Base-by-base conservation (phyloP, 495 filamentous ascomycete genomes). In the Trichocladium antarcticum region DNA sequence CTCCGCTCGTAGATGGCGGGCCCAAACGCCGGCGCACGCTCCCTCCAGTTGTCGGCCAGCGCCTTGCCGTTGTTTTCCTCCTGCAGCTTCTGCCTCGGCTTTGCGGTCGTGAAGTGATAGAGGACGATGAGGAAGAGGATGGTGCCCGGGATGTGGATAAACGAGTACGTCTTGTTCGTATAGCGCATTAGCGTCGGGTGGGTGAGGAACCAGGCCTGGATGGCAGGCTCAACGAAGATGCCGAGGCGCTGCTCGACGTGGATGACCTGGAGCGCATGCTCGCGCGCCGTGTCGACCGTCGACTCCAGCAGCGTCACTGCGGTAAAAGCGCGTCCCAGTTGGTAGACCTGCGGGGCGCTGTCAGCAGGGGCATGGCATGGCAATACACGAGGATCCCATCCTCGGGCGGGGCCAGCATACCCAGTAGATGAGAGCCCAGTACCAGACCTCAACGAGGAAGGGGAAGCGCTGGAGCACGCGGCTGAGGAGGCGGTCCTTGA, bases 141-240 rank as follows among this genome's bases (percentile, higher is more conserved):
- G 3, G 84, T 87, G 12, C 83, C 84, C 0, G 84, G 85, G 47
- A 89, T 88, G 62, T 89, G 84, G 54, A 89, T 85, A 56, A 87
- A 87, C 1, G 82, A 85, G 59, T 88, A 88, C 12, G 77, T 75
- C 58, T 78, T 72, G 56, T 89, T 88, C 54, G 60, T 70, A 64
- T 52, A 65, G 24, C 45, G 54, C 52, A 59, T 54, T 35, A 61
- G 57, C 36, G 42, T 48, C 5, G 58, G 61, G 40, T 51, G 51
- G 15, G 47, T 38, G 36, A 81, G 65, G 51, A 81, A 81, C 63
- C 68, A 75, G 19, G 60, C 53, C 60, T 83, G 79, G 20, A 81
- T 70, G 22, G 55, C 81, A 28, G 79, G 71, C 44, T 80, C 71
- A 44, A 87, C 64, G 20, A 88, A 74, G 45, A 82, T 64, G 19